Evolutionary conservation across 2,329 filamentous ascomycete species (phyloP), one percentile per base, ranked within the genome.

Genomic region (Colletotrichum salicis): DNA sequence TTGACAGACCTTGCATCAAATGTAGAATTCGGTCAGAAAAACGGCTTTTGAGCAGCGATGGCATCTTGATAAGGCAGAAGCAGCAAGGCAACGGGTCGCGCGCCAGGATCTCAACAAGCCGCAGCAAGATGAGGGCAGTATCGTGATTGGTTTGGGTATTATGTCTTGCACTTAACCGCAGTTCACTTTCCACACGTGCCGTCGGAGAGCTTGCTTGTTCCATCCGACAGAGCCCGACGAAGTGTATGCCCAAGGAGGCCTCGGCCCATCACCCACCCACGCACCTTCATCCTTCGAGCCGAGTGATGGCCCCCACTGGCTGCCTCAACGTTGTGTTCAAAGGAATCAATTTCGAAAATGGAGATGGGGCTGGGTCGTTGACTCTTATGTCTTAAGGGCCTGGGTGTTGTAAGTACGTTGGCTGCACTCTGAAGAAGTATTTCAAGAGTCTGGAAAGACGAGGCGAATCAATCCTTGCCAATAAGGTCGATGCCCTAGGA

Each of bases 11-110:
- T 45, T 4, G 13, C 31, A 10, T 33, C 19, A 12, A 19, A 52
- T 19, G 15, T 13, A 31, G n/a, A 59, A 7, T 12, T 31, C 3
- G 33, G 59, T 41, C 12, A 48, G 2, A 1, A n/a, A 1, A 15
- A 11, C 7, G 0, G 35, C 3, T 5, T 2, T 5, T 22, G 5
- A 24, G 10, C n/a, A 12, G 13, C 12, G 61, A 22, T 8, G 31
- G 27, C 8, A 29, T 62, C 7, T 33, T 57, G 59, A 57, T 64
- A 57, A 67, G 65, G 58, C 52, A 64, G 65, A 10, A 64, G 22
- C 4, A 29, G 29, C 27, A 57, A 68, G 59, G 65, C 65, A 68
- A 57, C 37, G 31, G 45, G 15, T 11, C 54, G 19, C 12, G 45
- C 19, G 24, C 45, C 64, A 24, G 37, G n/a, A 41, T 55, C 19